Evolutionary conservation across 768 basidiomycete genomes (phyloP).

Genomic region (Ramaria sp.): DNA sequence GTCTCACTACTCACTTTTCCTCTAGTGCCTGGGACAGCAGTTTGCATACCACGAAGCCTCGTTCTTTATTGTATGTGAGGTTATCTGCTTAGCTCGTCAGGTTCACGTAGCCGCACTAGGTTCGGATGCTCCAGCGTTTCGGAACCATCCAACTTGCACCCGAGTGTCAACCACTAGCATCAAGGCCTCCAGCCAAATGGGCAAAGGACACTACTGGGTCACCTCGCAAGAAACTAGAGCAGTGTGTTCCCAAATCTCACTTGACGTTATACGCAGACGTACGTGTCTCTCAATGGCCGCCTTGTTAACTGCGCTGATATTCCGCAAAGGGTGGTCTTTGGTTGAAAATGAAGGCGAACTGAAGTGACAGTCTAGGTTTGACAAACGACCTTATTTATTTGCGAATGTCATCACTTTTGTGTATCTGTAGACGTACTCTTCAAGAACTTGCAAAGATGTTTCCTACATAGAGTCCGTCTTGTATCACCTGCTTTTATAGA

Average conservation of each 20-base stretch:
- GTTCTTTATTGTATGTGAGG: slow-evolving; percentile 14
- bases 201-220: neutral
- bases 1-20: neutral
- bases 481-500: no score
- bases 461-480: no score
- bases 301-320: neutral
- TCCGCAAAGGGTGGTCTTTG: slow-evolving; percentile 2
- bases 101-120: slow-evolving; percentile 10
- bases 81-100: slow-evolving; percentile 4
- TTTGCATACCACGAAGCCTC: slow-evolving; percentile 21
- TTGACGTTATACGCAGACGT: slow-evolving; percentile 34
- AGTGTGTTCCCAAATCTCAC: slow-evolving; percentile 42
- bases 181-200: slow-evolving; percentile 14
- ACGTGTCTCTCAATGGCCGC: slow-evolving; percentile 15
- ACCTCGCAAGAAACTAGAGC: slow-evolving; percentile 38
- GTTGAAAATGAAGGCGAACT: neutral
- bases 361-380: neutral
- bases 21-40: slow-evolving; percentile 18
- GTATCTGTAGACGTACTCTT: no score
- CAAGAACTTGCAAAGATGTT: no score
- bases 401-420: no score
- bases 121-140: slow-evolving; percentile 38
- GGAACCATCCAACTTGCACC: slow-evolving; percentile 23
- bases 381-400: no score
- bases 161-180: slow-evolving; percentile 13